phyloP scores from a whole-genome alignment of 352 stramenopile genomes.

The Phytopythium aichiense region DNA sequence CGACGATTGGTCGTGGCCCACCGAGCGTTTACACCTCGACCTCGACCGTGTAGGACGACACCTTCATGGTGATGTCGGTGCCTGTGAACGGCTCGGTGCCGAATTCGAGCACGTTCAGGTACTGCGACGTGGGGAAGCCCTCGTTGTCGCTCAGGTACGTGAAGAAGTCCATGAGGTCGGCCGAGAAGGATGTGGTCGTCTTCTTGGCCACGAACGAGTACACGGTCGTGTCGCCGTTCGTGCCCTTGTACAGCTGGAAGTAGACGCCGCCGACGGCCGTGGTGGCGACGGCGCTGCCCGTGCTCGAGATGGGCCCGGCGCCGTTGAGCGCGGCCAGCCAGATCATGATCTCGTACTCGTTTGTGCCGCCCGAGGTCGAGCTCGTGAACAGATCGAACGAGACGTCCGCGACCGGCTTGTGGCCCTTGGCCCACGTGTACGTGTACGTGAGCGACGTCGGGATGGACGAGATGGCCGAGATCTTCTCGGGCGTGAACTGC shows the following conservation, averaged over 20 bases:
- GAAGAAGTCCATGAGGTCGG: constrained; percentile 28
- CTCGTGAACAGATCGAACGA: constrained; percentile 36
- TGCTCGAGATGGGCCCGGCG: constrained; percentile 21
- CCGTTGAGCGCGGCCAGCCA: constrained; percentile 30
- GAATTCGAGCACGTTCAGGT: constrained; percentile 19
- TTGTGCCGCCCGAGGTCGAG: constrained; percentile 13
- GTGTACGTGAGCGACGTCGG: constrained; percentile 32
- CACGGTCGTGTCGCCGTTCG: constrained; percentile 30
- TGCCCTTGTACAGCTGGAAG: constrained; percentile 29
- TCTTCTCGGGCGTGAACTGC: constrained; percentile 20
- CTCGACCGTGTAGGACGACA: constrained; percentile 27
- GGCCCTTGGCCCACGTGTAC: constrained; percentile 23
- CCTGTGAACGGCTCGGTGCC: constrained; percentile 33
- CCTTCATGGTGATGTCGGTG: constrained; percentile 18
- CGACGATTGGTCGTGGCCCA: not conserved
- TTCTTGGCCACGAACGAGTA: constrained; percentile 30
- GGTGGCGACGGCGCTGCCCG: constrained; percentile 21
- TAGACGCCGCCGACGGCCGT: constrained; percentile 15
- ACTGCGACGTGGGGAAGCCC: constrained; percentile 20
- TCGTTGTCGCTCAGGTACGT: constrained; percentile 21
- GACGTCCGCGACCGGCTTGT: constrained; percentile 36
- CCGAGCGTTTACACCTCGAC: constrained; percentile 10
- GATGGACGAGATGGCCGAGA: constrained; percentile 29
- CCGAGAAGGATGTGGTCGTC: constrained; percentile 15
- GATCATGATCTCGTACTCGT: constrained; percentile 40